Conservation (phyloP, 75 land plant genomes). For the Picea sitchensis region DNA sequence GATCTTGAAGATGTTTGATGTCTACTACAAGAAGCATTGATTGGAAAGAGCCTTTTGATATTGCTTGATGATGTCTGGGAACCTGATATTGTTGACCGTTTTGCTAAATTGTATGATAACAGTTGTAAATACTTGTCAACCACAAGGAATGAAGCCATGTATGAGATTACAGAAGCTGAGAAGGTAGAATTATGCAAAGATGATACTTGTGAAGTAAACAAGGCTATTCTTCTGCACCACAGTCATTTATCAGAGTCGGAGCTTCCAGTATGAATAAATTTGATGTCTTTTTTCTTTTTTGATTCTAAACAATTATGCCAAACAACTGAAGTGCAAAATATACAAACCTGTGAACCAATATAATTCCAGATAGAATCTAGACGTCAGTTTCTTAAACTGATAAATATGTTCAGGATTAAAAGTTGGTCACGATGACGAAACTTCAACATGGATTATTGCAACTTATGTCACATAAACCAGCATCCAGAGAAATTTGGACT, state of each 20-base stretch:
- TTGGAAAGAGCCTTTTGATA: slow-evolving; percentile 37
- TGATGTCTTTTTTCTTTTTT: not conserved
- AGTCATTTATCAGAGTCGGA: slow-evolving; percentile 23
- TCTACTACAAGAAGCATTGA: slow-evolving; percentile 38
- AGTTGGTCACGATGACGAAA: not conserved
- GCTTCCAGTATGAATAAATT: slow-evolving; percentile 26
- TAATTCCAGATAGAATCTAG: not conserved
- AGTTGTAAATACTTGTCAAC: slow-evolving; percentile 41
- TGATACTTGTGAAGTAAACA: slow-evolving; percentile 37
- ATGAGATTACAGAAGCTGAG: slow-evolving; percentile 40
- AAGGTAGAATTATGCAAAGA: slow-evolving; percentile 43
- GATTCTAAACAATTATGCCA: not conserved
- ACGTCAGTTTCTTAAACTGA: not conserved
- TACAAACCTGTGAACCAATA: not conserved
- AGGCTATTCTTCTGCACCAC: slow-evolving; percentile 43
- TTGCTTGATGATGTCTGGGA: slow-evolving; percentile 57
- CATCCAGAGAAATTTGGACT: not conserved
- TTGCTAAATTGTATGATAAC: slow-evolving; percentile 40
- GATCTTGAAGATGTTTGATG: slow-evolving; percentile 39
- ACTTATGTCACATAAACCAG: not conserved
- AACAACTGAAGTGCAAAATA: not conserved
- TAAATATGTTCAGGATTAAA: not conserved
- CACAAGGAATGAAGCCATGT: slow-evolving; percentile 38
- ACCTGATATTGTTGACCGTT: slow-evolving; percentile 37
- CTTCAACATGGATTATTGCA: not conserved